A percentile compares a stretch with the other conserved stretches of the same genome.
Evolutionary conservation across 2,329 filamentous ascomycete species (phyloP).

Genomic region (Neodidymelliopsis sp.): DNA sequence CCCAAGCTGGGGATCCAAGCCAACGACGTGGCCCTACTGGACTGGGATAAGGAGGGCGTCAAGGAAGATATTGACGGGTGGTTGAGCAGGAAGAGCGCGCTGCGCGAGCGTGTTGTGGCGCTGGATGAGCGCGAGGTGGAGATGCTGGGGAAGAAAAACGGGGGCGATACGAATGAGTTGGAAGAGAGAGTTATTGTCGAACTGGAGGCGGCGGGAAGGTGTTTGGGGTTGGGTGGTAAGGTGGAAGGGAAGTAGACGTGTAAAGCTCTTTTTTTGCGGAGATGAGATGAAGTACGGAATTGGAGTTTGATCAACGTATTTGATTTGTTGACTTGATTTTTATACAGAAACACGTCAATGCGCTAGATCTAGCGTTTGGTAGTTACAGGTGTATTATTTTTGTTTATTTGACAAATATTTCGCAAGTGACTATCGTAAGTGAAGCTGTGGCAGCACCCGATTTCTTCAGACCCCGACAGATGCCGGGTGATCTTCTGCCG

Average conservation of each 20-base stretch:
- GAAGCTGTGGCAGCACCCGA: too few species aligned
- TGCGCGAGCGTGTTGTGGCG: constrained; percentile 77
- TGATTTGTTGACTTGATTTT: too few species aligned
- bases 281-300: too few species aligned
- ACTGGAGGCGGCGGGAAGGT: constrained; percentile 46
- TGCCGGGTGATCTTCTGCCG: too few species aligned
- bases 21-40: constrained; percentile 72
- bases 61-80: constrained; percentile 86
- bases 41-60: constrained; percentile 76
- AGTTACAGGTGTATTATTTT: too few species aligned
- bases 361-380: too few species aligned
- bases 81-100: constrained; percentile 71
- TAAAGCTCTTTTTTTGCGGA: too few species aligned
- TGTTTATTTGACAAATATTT: too few species aligned
- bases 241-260: constrained; percentile 15
- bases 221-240: constrained; percentile 41
- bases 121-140: constrained; percentile 75
- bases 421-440: too few species aligned
- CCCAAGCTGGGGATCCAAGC: constrained; percentile 58
- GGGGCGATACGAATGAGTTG: constrained; percentile 62
- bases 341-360: too few species aligned
- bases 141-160: constrained; percentile 55
- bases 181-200: constrained; percentile 74
- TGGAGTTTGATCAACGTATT: too few species aligned
- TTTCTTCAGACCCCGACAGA: too few species aligned